Base-by-base conservation (phyloP, 1,284 basidiomycete genomes). In the Kwoniella shivajii region DNA sequence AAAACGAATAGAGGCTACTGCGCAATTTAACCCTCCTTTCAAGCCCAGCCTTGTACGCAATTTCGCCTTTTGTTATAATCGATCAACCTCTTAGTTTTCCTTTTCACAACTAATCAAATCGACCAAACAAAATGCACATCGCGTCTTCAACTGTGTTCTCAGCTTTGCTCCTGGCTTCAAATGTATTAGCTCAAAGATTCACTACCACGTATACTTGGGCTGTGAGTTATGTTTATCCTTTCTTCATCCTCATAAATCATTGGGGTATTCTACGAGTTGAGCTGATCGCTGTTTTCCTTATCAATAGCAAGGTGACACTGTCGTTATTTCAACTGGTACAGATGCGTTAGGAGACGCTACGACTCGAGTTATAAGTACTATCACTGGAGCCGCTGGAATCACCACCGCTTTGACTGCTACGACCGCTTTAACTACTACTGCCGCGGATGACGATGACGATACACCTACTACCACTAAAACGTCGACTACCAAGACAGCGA, bases 241-340 rank as follows among this genome's bases (percentile, higher is more conserved):
- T 31, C 11, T 31, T 16, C 20, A n/a, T 14, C 20, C 20, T 13
- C 34, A 22, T 30, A 22, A 41, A 7, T 50, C 30, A 10, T n/a
- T 27, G 38, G 5, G 11, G 13, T 1, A 3, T 3, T 43, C 5
- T 3, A 36, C 4, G 24, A 22, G 45, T 33, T 47, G 29, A 47
- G 26, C 27, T 27, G n/a, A 24, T 49, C 13, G 29, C 22, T 24
- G 16, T 22, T 24, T 39, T 43, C 11, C 13, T 38, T n/a, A 13
- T 13, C 39, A 36, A 43, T 27, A 69, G 71, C 57, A 67, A 44
- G 73, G 73, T 29, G 61, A 72, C 49, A 71, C 65, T 13, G 37
- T 70, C 2, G 65, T 73, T 50, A 29, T 69, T 10, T 64, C 63
- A 14, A 38, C 58, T 30, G 50, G 59, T 16, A 75, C 72, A 37